phyloP scores from a whole-genome alignment of 192 early-diverging fungal genomes.

The Kappamyces sp. region DNA sequence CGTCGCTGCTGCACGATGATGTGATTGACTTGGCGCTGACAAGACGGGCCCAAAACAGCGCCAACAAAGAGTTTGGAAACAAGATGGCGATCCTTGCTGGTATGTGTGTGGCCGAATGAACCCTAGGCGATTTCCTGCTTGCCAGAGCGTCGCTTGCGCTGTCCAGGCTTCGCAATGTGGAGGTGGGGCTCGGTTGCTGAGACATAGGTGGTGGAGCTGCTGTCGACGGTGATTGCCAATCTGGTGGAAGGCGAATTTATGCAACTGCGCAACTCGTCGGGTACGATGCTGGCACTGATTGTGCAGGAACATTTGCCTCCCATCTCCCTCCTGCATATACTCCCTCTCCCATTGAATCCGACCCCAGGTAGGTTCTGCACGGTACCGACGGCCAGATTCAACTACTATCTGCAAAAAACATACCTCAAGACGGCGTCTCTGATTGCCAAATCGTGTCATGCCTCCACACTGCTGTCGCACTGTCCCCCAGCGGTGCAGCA shows the following conservation, averaged over 20 bases:
- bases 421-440: constrained; percentile 93
- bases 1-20: constrained; percentile 93
- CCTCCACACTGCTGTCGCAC: constrained; percentile 80
- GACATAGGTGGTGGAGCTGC: constrained; percentile 71
- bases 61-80: constrained; percentile 87
- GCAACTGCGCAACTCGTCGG: constrained; percentile 75
- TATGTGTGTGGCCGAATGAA: not conserved
- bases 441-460: constrained; percentile 87
- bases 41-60: constrained; percentile 69
- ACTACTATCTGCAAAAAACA: constrained; percentile 91
- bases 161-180: constrained; percentile 79
- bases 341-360: not conserved
- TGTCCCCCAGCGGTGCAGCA: constrained; percentile 64
- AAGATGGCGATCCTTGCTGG: constrained; percentile 92
- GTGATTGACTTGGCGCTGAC: constrained; percentile 74
- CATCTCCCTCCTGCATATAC: not conserved
- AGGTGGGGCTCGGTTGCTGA: constrained; percentile 20
- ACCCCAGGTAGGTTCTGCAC: not conserved
- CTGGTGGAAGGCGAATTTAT: constrained; percentile 97
- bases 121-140: constrained; percentile 73
- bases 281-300: constrained; percentile 24
- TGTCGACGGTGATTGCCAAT: constrained; percentile 87
- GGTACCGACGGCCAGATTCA: constrained; percentile 39
- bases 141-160: constrained; percentile 89
- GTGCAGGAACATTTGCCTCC: not conserved